A percentile compares a stretch with the other conserved stretches of the same genome.
These are phyloP conservation scores for Fusarium fracticaudum DNA, from an alignment of 2,329 filamentous ascomycete genomes.

Conservation along the genomic window DNA sequence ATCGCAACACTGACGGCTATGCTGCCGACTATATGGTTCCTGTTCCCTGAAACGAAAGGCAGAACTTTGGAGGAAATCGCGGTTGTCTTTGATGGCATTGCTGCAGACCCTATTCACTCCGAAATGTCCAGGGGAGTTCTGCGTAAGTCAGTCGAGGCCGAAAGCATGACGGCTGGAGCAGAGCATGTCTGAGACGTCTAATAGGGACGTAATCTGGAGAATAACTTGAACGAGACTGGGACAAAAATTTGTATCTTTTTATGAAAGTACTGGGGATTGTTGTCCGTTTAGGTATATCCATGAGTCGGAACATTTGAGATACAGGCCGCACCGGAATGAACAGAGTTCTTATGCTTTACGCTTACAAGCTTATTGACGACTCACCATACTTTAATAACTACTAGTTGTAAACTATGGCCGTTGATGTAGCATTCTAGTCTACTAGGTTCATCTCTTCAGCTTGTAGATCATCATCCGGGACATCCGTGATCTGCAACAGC, in stretches of 20 bases:
- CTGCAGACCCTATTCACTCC: not conserved
- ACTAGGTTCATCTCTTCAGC: not conserved
- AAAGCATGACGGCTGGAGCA: not conserved
- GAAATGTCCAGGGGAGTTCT: not conserved
- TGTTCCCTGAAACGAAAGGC: conserved; percentile 29
- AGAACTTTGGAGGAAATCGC: conserved; percentile 26
- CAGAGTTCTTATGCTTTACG: not conserved
- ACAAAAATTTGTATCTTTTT: not conserved
- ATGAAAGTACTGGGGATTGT: too few species aligned
- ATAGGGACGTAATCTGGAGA: rapidly evolving
- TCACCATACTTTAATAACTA: not conserved
- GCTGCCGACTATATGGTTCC: conserved; percentile 13
- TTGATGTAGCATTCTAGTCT: not conserved
- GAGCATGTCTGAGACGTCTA: not conserved
- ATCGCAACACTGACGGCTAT: conserved; percentile 5
- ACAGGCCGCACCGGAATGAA: not conserved
- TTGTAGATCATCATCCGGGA: not conserved
- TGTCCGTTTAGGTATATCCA: not conserved
- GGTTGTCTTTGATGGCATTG: conserved; percentile 11
- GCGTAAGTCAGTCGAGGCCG: conserved; percentile 4
- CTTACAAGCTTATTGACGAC: not conserved
- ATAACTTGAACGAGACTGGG: too few species aligned
- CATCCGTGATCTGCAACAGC: conserved; percentile 9
- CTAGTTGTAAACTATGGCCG: not conserved
- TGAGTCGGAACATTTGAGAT: too few species aligned